Evolutionary conservation across 345 rosid species (phyloP).

Genomic region (Sisymbrium irio): DNA sequence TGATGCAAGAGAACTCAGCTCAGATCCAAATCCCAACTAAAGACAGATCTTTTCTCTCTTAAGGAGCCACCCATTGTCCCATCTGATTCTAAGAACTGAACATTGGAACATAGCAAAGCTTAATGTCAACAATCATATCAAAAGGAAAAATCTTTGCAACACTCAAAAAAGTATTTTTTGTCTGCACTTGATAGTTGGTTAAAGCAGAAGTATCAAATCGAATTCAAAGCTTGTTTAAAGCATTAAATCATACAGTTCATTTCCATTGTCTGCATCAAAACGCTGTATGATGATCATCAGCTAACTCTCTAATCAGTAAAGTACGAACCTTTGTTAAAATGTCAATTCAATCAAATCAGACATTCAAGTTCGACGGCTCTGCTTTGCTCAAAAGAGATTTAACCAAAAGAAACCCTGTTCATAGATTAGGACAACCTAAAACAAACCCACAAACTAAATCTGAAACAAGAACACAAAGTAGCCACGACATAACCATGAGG

Average conservation of each 20-base stretch:
- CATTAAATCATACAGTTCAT: neutral
- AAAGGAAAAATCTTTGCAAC: neutral
- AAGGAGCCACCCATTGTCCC: conserved; percentile 30
- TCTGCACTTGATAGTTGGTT: neutral
- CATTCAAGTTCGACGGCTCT: neutral
- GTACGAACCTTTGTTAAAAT: neutral
- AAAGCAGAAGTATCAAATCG: neutral
- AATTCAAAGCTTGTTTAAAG: neutral
- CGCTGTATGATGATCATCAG: conserved; percentile 3
- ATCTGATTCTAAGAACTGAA: conserved; percentile 19
- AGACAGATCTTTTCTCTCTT: conserved; percentile 5
- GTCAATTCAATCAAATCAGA: neutral
- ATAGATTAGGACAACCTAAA: neutral
- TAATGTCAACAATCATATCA: neutral
- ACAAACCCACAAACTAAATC: conserved; percentile 21
- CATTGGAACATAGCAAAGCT: conserved; percentile 14
- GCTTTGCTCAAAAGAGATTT: neutral
- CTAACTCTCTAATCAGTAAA: neutral
- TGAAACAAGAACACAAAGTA: conserved; percentile 15
- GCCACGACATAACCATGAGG: neutral
- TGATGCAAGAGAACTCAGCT: conserved; percentile 15
- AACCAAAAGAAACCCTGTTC: neutral
- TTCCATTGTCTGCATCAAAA: neutral
- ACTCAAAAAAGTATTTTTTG: neutral
- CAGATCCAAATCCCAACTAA: conserved; percentile 19